phyloP scores from a whole-genome alignment of 768 basidiomycete species.

The Macrolepiota fuliginosa region DNA sequence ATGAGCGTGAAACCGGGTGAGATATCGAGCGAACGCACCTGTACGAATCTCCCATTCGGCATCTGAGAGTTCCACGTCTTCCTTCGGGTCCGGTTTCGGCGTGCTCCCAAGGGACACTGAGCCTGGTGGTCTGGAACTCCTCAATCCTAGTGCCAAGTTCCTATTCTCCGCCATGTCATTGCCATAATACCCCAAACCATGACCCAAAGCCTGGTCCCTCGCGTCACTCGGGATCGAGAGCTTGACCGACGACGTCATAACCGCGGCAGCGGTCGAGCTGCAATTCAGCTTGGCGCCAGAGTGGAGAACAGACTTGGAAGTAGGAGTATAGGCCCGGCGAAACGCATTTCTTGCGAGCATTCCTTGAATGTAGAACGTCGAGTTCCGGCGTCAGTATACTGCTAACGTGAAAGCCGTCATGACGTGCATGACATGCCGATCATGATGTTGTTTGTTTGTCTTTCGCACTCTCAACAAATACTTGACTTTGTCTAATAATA shows the following conservation, averaged over 20 bases:
- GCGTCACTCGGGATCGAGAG: neutral
- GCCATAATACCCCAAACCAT: neutral
- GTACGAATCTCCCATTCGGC: constrained; percentile 78
- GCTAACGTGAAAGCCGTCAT: too few species aligned
- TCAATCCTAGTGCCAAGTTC: neutral
- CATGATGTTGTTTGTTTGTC: constrained; percentile 2
- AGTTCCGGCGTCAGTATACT: neutral
- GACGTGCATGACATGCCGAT: neutral
- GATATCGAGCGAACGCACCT: constrained; percentile 36
- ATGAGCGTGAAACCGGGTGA: neutral
- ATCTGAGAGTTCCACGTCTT: constrained; percentile 47
- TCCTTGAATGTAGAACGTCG: neutral
- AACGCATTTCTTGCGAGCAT: constrained; percentile 10
- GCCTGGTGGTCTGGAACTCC: constrained; percentile 13
- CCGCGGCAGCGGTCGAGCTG: neutral
- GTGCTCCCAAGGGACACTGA: constrained; percentile 2
- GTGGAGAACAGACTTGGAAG: neutral
- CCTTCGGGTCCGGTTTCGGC: neutral
- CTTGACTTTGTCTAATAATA: too few species aligned
- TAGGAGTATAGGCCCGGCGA: neutral
- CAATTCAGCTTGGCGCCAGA: neutral
- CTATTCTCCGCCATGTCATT: neutral
- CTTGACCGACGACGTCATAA: neutral
- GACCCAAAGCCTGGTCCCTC: neutral
- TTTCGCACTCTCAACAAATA: neutral